phyloP scores from a whole-genome alignment of 129 eudicot genomes.

The Flaveria trinervia region DNA sequence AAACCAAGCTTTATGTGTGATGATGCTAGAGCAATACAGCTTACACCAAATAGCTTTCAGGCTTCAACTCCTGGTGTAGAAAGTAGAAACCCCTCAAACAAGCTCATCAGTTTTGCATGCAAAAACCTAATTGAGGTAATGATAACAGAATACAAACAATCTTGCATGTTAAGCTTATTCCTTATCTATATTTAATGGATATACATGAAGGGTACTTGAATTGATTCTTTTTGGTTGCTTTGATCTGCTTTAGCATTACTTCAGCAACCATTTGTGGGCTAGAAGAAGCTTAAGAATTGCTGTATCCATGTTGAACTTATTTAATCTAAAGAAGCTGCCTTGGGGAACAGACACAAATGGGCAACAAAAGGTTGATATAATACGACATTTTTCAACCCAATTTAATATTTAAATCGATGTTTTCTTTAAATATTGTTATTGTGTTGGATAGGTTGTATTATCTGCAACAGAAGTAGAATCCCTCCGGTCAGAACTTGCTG shows the following conservation, averaged over 20 bases:
- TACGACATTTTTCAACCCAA: background rate
- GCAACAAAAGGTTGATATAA: conserved; percentile 59
- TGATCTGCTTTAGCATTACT: conserved; percentile 48
- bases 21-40: conserved; percentile 57
- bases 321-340: conserved; percentile 55
- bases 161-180: background rate
- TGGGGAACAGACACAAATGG: conserved; percentile 58
- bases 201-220: background rate
- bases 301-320: conserved; percentile 73
- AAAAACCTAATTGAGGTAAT: conserved; percentile 41
- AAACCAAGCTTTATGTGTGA: conserved; percentile 51
- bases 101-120: conserved; percentile 28
- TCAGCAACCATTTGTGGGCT: conserved; percentile 36
- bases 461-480: conserved; percentile 74
- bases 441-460: conserved; percentile 58
- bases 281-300: conserved; percentile 54
- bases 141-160: background rate
- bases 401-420: background rate
- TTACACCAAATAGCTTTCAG: conserved; percentile 55
- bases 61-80: conserved; percentile 45
- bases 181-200: background rate
- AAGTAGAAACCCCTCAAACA: conserved; percentile 33
- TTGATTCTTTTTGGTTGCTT: conserved; percentile 28
- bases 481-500: conserved; percentile 76
- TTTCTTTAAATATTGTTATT: background rate